These are phyloP conservation scores for Pyrenochaeta sp. DNA, from an alignment of 2,329 filamentous ascomycete species.

Conservation along the genomic window DNA sequence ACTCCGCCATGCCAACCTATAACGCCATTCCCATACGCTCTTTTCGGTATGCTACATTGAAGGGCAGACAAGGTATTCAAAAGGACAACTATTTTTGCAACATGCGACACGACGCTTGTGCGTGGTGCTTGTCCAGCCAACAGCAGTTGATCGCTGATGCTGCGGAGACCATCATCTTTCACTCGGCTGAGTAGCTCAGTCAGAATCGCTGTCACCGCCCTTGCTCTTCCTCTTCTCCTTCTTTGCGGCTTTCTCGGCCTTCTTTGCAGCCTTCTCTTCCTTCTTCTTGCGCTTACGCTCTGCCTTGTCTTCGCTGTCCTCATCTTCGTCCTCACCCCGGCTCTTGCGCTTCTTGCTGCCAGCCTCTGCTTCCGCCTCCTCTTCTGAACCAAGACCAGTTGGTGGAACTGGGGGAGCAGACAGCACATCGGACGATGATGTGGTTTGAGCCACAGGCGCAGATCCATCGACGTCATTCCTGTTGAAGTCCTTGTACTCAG, in stretches of 20 bases:
- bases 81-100: slow-evolving; percentile 30
- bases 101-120: slow-evolving; percentile 28
- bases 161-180: slow-evolving; percentile 22
- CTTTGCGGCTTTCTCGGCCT: slow-evolving; percentile 37
- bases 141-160: slow-evolving; percentile 20
- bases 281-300: slow-evolving; percentile 74
- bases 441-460: slow-evolving; percentile 41
- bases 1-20: slow-evolving; percentile 42
- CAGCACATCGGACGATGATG: slow-evolving; percentile 45
- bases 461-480: slow-evolving; percentile 32
- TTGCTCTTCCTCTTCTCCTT: slow-evolving; percentile 46
- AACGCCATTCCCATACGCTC: slow-evolving; percentile 44
- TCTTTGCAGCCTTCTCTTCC: slow-evolving; percentile 64
- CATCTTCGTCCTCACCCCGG: slow-evolving; percentile 57
- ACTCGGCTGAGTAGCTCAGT: slow-evolving; percentile 28
- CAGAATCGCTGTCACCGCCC: slow-evolving; percentile 42
- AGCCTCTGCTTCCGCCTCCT: slow-evolving; percentile 51
- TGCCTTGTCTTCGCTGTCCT: slow-evolving; percentile 57
- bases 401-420: slow-evolving; percentile 47
- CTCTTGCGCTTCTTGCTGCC: slow-evolving; percentile 58
- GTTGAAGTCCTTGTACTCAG: slow-evolving; percentile 85
- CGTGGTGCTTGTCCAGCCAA: slow-evolving; percentile 21
- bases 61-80: slow-evolving; percentile 36
- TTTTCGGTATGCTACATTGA: slow-evolving; percentile 48
- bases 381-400: slow-evolving; percentile 31